These are phyloP conservation scores for Aspergillus tubingensis DNA, from an alignment of 2,329 filamentous ascomycete genomes.

Conservation along the genomic window DNA sequence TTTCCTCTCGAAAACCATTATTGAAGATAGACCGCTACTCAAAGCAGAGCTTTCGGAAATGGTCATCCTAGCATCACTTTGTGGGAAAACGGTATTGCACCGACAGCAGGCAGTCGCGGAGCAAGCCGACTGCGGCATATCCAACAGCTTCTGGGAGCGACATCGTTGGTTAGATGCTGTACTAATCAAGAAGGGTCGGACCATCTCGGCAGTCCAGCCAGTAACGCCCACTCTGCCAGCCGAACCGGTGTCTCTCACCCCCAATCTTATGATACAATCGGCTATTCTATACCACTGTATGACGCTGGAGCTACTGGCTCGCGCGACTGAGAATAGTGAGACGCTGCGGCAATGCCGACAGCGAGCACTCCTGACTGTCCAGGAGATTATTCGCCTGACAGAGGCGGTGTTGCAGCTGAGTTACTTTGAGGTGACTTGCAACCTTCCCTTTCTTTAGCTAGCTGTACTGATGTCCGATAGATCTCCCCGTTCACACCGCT, in stretches of 20 bases:
- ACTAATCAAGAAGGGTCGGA: neutral
- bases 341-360: constrained; percentile 3
- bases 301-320: neutral
- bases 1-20: neutral
- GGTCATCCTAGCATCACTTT: constrained; percentile 25
- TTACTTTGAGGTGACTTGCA: constrained; percentile 15
- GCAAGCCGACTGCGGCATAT: neutral
- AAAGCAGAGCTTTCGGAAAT: constrained; percentile 26
- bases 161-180: neutral
- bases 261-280: neutral
- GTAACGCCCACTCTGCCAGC: neutral
- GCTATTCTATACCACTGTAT: constrained; percentile 1
- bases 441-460: neutral
- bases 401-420: constrained; percentile 10
- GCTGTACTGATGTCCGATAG: neutral
- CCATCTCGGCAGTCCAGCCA: neutral
- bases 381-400: constrained; percentile 17
- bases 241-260: neutral
- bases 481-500: constrained; percentile 9
- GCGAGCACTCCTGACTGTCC: constrained; percentile 12
- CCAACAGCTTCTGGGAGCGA: neutral
- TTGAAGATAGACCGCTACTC: neutral
- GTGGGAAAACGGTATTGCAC: neutral
- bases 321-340: neutral
- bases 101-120: neutral